Percentiles rank a stretch among this genome's conserved stretches.
Conservation (phyloP, 148 eudicot species). For the Camellia sinensis region DNA sequence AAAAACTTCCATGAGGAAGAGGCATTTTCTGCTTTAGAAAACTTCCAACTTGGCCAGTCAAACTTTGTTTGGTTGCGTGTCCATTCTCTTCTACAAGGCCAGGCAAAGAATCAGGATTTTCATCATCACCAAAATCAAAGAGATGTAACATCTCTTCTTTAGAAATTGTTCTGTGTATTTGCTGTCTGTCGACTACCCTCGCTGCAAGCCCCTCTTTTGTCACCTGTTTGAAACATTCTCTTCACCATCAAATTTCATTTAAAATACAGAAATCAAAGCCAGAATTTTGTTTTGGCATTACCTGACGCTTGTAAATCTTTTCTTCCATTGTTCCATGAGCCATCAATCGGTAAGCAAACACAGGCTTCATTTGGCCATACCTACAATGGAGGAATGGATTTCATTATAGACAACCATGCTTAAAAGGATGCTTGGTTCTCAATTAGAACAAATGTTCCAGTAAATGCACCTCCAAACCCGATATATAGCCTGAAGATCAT, state of each 20-base stretch:
- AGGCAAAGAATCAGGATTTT: conserved; percentile 40
- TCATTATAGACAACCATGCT: neutral
- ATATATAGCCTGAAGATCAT: conserved; percentile 97
- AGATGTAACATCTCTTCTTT: conserved; percentile 95
- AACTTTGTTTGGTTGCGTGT: conserved; percentile 24
- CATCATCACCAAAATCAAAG: conserved; percentile 89
- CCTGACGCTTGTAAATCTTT: conserved; percentile 99
- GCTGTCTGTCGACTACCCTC: conserved; percentile 96
- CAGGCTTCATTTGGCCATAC: conserved; percentile 96
- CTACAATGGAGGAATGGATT: conserved; percentile 35
- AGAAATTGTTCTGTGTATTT: conserved; percentile 88
- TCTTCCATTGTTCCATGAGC: conserved; percentile 97
- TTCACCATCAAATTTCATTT: conserved; percentile 10
- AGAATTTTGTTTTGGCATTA: conserved; percentile 21
- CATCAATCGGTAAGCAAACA: conserved; percentile 91
- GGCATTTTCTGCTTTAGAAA: conserved; percentile 36
- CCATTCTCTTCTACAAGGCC: conserved; percentile 40
- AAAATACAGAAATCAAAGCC: conserved; percentile 1
- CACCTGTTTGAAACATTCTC: conserved; percentile 47
- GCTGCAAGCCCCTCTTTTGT: conserved; percentile 99
- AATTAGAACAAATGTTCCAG: neutral
- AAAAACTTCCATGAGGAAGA: conserved; percentile 49
- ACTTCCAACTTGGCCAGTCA: conserved; percentile 32
- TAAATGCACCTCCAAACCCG: conserved; percentile 85
- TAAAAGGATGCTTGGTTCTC: neutral